Percentiles rank a stretch among this genome's conserved stretches.
phyloP scores from a whole-genome alignment of 352 stramenopile species.

The Phytophthora macrochlamydospora region DNA sequence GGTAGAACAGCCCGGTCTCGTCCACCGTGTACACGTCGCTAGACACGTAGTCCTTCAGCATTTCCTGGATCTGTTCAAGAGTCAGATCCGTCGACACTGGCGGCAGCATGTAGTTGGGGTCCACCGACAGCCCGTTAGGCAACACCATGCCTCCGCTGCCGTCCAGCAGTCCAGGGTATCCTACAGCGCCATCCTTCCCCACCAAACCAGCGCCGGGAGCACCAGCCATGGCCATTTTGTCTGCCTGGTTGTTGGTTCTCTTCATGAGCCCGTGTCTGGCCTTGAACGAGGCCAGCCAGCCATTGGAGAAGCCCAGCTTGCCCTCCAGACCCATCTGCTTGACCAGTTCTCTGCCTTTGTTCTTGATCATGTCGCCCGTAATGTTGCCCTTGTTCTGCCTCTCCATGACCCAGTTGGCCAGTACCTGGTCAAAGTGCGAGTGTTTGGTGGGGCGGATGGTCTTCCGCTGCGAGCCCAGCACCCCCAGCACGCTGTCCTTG shows the following conservation, averaged over 20 bases:
- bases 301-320: conserved; percentile 87
- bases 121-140: conserved; percentile 47
- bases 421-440: conserved; percentile 83
- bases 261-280: conserved; percentile 84
- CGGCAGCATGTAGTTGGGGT: conserved; percentile 80
- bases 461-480: conserved; percentile 80
- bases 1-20: conserved; percentile 86
- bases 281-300: conserved; percentile 88
- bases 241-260: conserved; percentile 45
- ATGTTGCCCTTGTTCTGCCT: conserved; percentile 89
- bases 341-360: conserved; percentile 77
- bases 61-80: conserved; percentile 86
- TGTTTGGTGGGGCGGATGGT: conserved; percentile 82
- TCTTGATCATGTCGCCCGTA: conserved; percentile 90
- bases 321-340: conserved; percentile 86
- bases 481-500: conserved; percentile 82
- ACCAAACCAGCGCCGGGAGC: not conserved
- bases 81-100: conserved; percentile 83
- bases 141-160: conserved; percentile 55
- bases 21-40: conserved; percentile 89
- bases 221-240: conserved; percentile 31
- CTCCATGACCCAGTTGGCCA: conserved; percentile 91
- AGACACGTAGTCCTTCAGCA: conserved; percentile 80
- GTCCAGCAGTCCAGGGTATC: conserved; percentile 51
- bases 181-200: conserved; percentile 28